A percentile compares a stretch with the other conserved stretches of the same genome.
These are phyloP conservation scores for Herpetospermum pedunculosum DNA, from an alignment of 306 rosid genomes.

Conservation along the genomic window DNA sequence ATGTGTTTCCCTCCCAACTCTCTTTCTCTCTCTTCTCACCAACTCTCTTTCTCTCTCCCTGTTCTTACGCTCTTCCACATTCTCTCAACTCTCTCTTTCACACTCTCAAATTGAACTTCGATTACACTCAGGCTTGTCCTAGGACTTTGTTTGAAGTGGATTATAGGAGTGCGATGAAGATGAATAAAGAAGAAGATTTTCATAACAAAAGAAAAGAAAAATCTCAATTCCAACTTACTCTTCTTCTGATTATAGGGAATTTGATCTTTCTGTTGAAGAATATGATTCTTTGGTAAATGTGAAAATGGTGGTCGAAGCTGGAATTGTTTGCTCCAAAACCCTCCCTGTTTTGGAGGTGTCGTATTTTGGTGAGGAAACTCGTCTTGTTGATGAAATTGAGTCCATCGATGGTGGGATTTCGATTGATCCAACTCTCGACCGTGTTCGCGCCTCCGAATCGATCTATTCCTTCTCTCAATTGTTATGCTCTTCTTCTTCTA, in stretches of 20 bases:
- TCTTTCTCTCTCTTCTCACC: too few relatives aligned
- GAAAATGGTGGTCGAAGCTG: constrained; percentile 45
- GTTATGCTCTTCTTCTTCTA: constrained; percentile 33
- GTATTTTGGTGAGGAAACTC: constrained; percentile 31
- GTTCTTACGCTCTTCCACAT: too few relatives aligned
- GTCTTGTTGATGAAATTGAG: constrained; percentile 8
- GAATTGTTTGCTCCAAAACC: constrained; percentile 40
- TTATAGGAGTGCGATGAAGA: too few relatives aligned
- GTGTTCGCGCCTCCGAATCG: constrained; percentile 37
- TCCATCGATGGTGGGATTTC: constrained; percentile 41
- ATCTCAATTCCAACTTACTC: background rate
- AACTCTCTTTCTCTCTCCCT: too few relatives aligned
- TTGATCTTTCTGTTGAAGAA: background rate
- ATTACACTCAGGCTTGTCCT: too few relatives aligned
- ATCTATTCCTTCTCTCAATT: constrained; percentile 36
- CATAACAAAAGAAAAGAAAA: background rate
- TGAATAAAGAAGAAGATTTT: too few relatives aligned
- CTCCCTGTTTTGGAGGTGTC: constrained; percentile 42
- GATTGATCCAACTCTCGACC: constrained; percentile 24
- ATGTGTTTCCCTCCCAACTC: too few relatives aligned
- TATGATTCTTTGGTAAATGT: constrained; percentile 5
- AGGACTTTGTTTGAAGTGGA: too few relatives aligned
- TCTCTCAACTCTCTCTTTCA: too few relatives aligned
- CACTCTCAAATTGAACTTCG: too few relatives aligned
- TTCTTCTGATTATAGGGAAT: background rate